These are phyloP conservation scores for Moesziomyces antarcticus DNA, from an alignment of 1,284 basidiomycete species.

Conservation along the genomic window DNA sequence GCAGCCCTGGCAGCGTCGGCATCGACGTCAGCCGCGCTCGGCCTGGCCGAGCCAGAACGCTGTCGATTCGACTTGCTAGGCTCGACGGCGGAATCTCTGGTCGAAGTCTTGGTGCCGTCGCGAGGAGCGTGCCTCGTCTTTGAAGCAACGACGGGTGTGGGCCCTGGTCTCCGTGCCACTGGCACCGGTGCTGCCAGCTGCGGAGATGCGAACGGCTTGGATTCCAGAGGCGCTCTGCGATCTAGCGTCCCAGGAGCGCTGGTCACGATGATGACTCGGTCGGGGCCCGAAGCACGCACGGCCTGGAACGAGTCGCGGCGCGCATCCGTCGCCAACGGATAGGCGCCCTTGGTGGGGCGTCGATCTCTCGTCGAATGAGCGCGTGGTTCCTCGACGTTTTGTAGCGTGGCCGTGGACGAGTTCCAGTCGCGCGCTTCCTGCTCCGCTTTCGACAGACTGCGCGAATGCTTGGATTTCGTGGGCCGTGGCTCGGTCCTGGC, in stretches of 20 bases:
- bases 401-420: constrained; percentile 20
- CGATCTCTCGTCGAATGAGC: constrained; percentile 7
- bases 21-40: neutral
- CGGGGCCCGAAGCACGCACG: constrained; percentile 17
- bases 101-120: neutral
- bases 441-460: constrained; percentile 10
- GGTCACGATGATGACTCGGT: constrained; percentile 29
- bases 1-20: neutral
- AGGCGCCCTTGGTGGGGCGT: constrained; percentile 8
- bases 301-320: constrained; percentile 21
- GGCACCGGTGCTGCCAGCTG: constrained; percentile 1
- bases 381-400: constrained; percentile 13
- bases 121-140: constrained; percentile 2
- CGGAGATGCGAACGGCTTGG: too few species aligned
- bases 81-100: constrained; percentile 2
- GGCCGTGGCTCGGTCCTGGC: neutral
- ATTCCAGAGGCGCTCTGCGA: neutral
- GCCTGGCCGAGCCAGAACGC: neutral
- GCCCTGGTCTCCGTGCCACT: constrained; percentile 6
- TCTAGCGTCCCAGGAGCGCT: neutral
- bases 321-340: constrained; percentile 8
- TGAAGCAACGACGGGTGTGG: constrained; percentile 2
- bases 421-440: constrained; percentile 23
- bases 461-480: constrained; percentile 12
- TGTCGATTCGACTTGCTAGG: constrained; percentile 16